Evolutionary conservation across 23 red algal species (phyloP), one percentile per base, ranked within the genome.

Genomic region (Cyanidium caldarium): DNA sequence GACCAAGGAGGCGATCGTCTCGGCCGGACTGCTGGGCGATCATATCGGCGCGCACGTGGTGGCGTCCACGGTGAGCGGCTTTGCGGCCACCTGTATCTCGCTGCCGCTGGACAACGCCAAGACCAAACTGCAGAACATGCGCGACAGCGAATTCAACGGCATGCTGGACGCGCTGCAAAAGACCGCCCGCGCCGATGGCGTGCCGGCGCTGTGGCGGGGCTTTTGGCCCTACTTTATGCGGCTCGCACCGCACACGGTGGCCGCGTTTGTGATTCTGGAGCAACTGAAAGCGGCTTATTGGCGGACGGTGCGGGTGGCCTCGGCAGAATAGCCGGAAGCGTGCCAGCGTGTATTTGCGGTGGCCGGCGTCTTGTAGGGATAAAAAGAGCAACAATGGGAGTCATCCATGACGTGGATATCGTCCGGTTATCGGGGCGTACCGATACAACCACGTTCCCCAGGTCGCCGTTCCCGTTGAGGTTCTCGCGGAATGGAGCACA

Each of bases 31-130:
- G 16, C 44, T 85, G 0, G 88, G 88, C 1, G 84, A 88, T 0
- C 82, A 84, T 26, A 68, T 98, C n/a, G 56, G 68, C 31, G 40
- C 80, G 36, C 82, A 86, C 68, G 61, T 89, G 13, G 46, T 72
- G 33, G 85, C 92, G n/a, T 81, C 72, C 21, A 82, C 69, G 66
- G 70, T 75, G 3, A 78, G 70, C 73, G 92, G 92, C 17, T 83
- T 98, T 70, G 72, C 68, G 26, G 86, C 86, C 33, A 80, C 79
- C 16, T 45, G 80, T 36, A 76, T 83, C 19, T 82, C 84, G 15
- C 65, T 98, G 37, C 92, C 92, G 0, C 69, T 98, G 35, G 92
- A 98, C 43, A 88, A 71, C 23, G 83, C 84, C 13, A 98, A 98
- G 78, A 85, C 81, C 1, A 87, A 81, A 39, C 16, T 89, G 68